These are phyloP conservation scores for Neospermospora avenae DNA, from an alignment of 2,329 filamentous ascomycete species.

Conservation along the genomic window DNA sequence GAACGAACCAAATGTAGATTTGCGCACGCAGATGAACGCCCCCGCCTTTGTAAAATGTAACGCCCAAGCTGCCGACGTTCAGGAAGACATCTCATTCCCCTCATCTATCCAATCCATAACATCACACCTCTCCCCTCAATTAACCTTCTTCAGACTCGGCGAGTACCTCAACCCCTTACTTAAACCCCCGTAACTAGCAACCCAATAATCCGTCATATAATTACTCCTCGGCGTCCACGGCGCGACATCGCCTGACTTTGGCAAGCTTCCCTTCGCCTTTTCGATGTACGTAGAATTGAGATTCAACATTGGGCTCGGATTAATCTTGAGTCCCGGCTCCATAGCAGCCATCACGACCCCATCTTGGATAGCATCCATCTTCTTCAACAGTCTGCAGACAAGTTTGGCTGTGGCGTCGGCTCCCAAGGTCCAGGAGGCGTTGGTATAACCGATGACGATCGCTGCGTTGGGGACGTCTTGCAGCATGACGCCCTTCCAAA, in stretches of 20 bases:
- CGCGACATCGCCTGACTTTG: conserved; percentile 24
- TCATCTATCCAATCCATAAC: too few species aligned
- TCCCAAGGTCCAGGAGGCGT: conserved; percentile 65
- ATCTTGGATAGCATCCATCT: conserved; percentile 25
- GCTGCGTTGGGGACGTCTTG: conserved; percentile 63
- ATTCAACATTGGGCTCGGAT: conserved; percentile 19
- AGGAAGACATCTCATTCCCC: too few species aligned
- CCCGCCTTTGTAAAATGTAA: too few species aligned
- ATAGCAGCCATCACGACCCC: conserved; percentile 23
- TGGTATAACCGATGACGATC: conserved; percentile 62
- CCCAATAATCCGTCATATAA: conserved; percentile 34
- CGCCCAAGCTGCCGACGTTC: too few species aligned
- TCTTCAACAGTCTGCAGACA: conserved; percentile 31
- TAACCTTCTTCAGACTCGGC: conserved; percentile 14
- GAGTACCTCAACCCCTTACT: conserved; percentile 26
- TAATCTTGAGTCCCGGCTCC: conserved; percentile 12
- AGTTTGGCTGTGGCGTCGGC: conserved; percentile 43
- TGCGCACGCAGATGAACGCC: too few species aligned
- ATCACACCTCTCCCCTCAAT: neutral
- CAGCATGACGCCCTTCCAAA: conserved; percentile 65
- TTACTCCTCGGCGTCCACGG: conserved; percentile 31
- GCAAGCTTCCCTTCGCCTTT: conserved; percentile 26
- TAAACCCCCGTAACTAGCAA: conserved; percentile 28
- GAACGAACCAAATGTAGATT: too few species aligned
- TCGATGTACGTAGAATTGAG: conserved; percentile 30